A percentile compares a stretch with the other conserved stretches of the same genome.
Conservation (phyloP, 257 asterid species). For the Solanum chiquidenum region DNA sequence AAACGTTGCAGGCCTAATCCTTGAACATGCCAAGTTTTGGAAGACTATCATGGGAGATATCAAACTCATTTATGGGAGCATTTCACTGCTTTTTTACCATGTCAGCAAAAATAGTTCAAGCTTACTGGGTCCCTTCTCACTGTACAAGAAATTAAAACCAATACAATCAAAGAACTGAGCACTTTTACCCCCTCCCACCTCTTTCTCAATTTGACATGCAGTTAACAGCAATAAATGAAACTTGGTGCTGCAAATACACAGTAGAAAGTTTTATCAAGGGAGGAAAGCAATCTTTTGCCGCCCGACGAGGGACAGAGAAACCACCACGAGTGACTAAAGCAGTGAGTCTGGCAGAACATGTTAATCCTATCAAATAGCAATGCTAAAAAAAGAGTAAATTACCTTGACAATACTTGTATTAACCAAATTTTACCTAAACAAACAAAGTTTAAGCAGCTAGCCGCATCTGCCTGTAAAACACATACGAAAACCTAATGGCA, state of each 20-base stretch:
- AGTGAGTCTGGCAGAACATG: too few species aligned
- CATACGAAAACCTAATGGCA: too few species aligned
- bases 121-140: slow-evolving; percentile 25
- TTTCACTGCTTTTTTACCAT: slow-evolving; percentile 54
- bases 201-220: background rate
- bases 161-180: background rate
- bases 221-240: background rate
- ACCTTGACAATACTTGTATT: too few species aligned
- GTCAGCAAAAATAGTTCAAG: slow-evolving; percentile 59
- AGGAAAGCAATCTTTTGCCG: too few species aligned
- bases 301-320: too few species aligned
- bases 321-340: too few species aligned
- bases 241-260: background rate
- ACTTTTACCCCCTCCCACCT: background rate
- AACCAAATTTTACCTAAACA: too few species aligned
- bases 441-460: too few species aligned
- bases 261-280: too few species aligned
- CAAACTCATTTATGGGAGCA: slow-evolving; percentile 73
- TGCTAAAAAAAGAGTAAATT: too few species aligned
- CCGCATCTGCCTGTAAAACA: too few species aligned
- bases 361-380: too few species aligned
- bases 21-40: slow-evolving; percentile 57
- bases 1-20: slow-evolving; percentile 91
- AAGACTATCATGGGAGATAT: slow-evolving; percentile 50
- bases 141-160: slow-evolving; percentile 12